These are phyloP conservation scores for Diaporthe australafricana DNA, from an alignment of 2,329 filamentous ascomycete species.

Conservation along the genomic window DNA sequence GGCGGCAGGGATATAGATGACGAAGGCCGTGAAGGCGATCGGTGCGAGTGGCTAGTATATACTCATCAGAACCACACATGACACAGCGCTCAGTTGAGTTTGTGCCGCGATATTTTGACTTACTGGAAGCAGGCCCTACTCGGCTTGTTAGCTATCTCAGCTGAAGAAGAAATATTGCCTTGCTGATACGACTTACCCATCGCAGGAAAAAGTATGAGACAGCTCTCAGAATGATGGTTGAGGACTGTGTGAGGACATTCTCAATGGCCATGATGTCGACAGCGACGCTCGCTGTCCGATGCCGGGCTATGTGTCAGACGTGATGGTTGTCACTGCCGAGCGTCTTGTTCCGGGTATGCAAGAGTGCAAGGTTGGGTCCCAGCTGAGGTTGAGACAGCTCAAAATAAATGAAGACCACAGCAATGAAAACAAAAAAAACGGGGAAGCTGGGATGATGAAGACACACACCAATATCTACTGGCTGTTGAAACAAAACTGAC, in stretches of 20 bases:
- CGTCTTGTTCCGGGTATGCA: neutral
- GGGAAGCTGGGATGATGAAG: neutral
- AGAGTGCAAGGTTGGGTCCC: neutral
- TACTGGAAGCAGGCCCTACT: constrained; percentile 51
- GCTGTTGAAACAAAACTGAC: constrained; percentile 17
- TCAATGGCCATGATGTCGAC: constrained; percentile 45
- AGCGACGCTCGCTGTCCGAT: neutral
- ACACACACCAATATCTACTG: neutral
- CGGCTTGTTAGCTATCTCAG: constrained; percentile 17
- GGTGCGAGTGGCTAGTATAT: constrained; percentile 40
- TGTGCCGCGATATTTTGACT: constrained; percentile 33
- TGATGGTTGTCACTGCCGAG: neutral
- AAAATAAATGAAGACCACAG: neutral
- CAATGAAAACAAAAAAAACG: neutral
- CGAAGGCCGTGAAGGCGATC: constrained; percentile 70
- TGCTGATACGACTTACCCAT: constrained; percentile 60
- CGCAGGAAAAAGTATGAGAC: constrained; percentile 69
- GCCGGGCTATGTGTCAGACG: neutral
- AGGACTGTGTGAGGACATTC: constrained; percentile 50
- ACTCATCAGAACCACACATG: neutral
- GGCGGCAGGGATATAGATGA: constrained; percentile 74
- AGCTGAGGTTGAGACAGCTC: neutral
- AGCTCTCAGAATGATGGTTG: constrained; percentile 63
- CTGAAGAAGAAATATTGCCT: too few relatives aligned
- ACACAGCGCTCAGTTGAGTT: neutral